Evolutionary conservation across 345 rosid genomes (phyloP), one percentile per base, ranked within the genome.

Genomic region (Citrus mangshanensis): DNA sequence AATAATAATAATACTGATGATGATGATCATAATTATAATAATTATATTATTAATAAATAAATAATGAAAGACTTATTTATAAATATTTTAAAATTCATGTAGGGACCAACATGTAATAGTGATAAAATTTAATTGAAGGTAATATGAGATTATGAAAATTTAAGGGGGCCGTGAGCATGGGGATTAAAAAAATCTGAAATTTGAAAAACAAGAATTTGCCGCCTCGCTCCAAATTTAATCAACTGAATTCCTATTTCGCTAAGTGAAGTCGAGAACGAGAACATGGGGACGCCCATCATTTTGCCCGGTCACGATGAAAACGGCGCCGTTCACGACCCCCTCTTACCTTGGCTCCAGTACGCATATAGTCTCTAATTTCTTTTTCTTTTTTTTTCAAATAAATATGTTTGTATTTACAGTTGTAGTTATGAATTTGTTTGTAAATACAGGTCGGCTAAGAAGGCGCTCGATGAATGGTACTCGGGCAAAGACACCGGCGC

Each of bases 291-390:
- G 51, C 79, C 73, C 34, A 79, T 55, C 42, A 60, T 72, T 79
- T 10, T 61, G 60, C 27, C 79, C 9, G 78, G 30, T 5, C 30
- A 76, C 37, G 81, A 64, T 60, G 79, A 85, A 27, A 25, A 77
- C 60, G 40, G 79, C 56, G 64, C 83, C 46, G 78, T 65, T 77
- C 80, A 27, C 4, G 92, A 91, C 67, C 85, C 90, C 60, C 94
- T 92, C 65, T 73, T 87, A 25, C 93, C 89, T 13, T 91, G 96
- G 94, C 91, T 91, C 42, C 4, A 67, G 92, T 90, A 81, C 22
- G 62, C 19, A 58, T 7, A 12, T 4, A 16, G 21, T 54, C 22
- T 51, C 21, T 16, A 16, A 4, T 54, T 54, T 30, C 27, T 55
- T 2, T 30, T 37, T 37, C 9, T 37, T 7, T 4, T 42, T 25